phyloP scores from a whole-genome alignment of 2,329 filamentous ascomycete genomes.

The Aspergillus sp. region DNA sequence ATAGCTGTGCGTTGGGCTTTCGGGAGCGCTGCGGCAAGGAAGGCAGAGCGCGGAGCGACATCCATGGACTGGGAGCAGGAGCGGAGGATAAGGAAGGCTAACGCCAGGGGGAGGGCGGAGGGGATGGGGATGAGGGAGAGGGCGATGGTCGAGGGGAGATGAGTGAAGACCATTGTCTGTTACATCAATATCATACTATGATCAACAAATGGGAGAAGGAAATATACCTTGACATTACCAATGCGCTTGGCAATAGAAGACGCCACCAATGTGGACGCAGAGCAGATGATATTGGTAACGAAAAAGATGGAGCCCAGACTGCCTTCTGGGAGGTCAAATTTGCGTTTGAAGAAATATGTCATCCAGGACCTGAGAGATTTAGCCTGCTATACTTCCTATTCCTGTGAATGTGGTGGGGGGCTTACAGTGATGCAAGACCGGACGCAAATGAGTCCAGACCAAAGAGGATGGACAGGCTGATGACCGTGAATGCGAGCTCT shows the following conservation, averaged over 20 bases:
- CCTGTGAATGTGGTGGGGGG: constrained; percentile 23
- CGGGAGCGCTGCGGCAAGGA: constrained; percentile 57
- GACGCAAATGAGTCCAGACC: constrained; percentile 61
- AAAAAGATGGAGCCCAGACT: constrained; percentile 49
- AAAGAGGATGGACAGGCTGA: constrained; percentile 57
- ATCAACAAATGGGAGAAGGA: constrained; percentile 5
- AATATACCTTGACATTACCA: constrained; percentile 40
- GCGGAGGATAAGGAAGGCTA: constrained; percentile 55
- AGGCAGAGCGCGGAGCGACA: constrained; percentile 59
- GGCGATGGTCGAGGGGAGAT: constrained; percentile 60
- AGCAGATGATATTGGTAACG: constrained; percentile 37
- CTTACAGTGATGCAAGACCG: constrained; percentile 58
- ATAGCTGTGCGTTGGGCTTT: constrained; percentile 61
- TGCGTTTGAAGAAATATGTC: constrained; percentile 50
- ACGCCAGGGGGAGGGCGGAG: constrained; percentile 44
- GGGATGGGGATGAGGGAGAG: constrained; percentile 56
- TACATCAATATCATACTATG: constrained; percentile 7
- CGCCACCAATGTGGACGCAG: constrained; percentile 41
- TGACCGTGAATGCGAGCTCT: constrained; percentile 29
- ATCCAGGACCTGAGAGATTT: constrained; percentile 37
- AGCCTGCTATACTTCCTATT: constrained; percentile 3
- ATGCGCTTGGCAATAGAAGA: constrained; percentile 59
- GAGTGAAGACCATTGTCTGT: constrained; percentile 67
- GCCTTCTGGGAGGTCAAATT: constrained; percentile 47
- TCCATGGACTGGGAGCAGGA: constrained; percentile 62